Percentiles rank a stretch among this genome's conserved stretches.
Conservation (phyloP, 441 rosid species). For the Bruguiera hainesii region DNA sequence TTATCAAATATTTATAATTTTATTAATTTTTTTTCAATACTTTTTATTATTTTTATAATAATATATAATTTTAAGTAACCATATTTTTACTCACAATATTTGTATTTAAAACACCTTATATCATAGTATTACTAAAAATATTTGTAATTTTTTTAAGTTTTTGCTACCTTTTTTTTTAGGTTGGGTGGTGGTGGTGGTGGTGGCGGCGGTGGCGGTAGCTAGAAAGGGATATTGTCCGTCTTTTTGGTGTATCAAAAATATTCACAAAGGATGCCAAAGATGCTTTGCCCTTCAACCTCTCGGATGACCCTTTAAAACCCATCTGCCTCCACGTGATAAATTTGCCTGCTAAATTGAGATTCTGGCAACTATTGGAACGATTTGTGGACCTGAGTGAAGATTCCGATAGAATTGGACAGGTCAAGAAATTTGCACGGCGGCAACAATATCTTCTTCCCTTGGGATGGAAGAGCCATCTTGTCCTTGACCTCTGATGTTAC, state of each 20-base stretch:
- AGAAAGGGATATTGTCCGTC: slow-evolving; percentile 7
- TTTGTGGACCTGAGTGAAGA: neutral
- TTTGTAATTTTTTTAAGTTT: too few relatives aligned
- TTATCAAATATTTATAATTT: too few relatives aligned
- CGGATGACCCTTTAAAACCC: neutral
- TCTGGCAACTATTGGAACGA: neutral
- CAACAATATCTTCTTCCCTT: too few relatives aligned
- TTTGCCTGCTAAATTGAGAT: neutral
- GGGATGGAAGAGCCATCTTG: too few relatives aligned
- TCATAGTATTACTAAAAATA: too few relatives aligned
- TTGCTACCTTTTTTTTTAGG: neutral
- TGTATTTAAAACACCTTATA: too few relatives aligned
- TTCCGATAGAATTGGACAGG: neutral
- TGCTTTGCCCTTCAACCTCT: neutral
- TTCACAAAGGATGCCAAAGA: neutral
- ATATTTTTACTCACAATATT: too few relatives aligned
- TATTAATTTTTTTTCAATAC: too few relatives aligned
- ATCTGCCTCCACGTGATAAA: neutral
- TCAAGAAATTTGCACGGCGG: neutral
- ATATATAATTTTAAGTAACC: too few relatives aligned
- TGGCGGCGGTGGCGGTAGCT: too few relatives aligned
- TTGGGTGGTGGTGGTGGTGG: neutral
- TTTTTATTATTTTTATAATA: too few relatives aligned
- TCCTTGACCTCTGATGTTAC: too few relatives aligned
- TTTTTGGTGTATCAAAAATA: neutral